Evolutionary conservation across 495 filamentous ascomycete species (phyloP).

Genomic region (Podospora australis): DNA sequence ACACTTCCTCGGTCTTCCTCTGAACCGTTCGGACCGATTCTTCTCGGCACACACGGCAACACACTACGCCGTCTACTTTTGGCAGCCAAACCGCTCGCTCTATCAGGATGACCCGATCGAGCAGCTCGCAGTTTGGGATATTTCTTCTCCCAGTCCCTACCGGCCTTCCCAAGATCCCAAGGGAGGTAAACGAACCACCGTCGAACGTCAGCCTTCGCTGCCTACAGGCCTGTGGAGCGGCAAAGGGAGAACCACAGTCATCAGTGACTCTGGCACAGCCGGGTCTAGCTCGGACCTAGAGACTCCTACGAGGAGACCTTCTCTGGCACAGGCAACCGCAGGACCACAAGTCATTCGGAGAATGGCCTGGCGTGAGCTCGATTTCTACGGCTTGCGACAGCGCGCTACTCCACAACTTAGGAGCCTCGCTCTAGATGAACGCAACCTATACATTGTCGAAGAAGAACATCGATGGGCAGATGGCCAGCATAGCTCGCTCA

Average conservation of each 20-base stretch:
- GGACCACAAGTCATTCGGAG: slow-evolving; percentile 49
- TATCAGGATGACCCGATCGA: slow-evolving; percentile 58
- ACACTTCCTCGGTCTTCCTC: slow-evolving; percentile 54
- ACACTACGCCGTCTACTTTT: slow-evolving; percentile 61
- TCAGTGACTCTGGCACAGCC: neutral
- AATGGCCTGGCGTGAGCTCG: slow-evolving; percentile 51
- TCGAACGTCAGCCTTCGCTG: slow-evolving; percentile 8
- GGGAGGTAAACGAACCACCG: slow-evolving; percentile 31
- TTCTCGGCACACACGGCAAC: slow-evolving; percentile 56
- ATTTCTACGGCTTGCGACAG: slow-evolving; percentile 54
- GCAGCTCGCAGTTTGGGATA: slow-evolving; percentile 61
- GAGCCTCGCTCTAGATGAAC: slow-evolving; percentile 48
- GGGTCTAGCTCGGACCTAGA: neutral
- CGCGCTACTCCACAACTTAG: slow-evolving; percentile 47
- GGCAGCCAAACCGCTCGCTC: slow-evolving; percentile 56
- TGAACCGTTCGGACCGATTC: slow-evolving; percentile 56
- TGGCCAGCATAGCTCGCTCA: slow-evolving; percentile 34
- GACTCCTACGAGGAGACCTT: neutral
- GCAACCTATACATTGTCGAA: slow-evolving; percentile 39
- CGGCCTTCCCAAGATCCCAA: slow-evolving; percentile 50
- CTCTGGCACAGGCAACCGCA: slow-evolving; percentile 10
- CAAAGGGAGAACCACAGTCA: too few species aligned
- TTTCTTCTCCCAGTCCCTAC: slow-evolving; percentile 49
- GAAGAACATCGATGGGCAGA: slow-evolving; percentile 46
- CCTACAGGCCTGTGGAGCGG: slow-evolving; percentile 25